Conservation (phyloP, 805 yeast species). For the Wilhelminamyces savonicus region DNA sequence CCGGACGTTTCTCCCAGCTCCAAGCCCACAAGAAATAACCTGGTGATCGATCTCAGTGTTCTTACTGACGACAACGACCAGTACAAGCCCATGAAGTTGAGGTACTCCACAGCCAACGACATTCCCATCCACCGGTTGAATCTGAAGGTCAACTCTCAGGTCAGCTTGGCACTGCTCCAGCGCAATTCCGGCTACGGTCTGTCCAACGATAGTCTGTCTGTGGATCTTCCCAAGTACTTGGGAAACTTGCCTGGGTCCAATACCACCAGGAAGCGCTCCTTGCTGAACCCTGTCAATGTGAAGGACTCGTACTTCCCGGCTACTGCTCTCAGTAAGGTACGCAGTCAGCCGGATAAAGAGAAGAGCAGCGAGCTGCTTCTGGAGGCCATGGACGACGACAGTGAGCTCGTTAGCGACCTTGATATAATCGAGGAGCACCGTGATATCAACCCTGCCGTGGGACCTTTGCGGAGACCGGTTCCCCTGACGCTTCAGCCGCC, state of each 20-base stretch:
- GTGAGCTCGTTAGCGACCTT: slow-evolving; percentile 1
- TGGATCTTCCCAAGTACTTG: slow-evolving; percentile 17
- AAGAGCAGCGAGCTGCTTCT: too few relatives aligned
- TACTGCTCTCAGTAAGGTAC: not conserved
- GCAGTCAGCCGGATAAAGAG: not conserved
- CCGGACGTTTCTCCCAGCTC: slow-evolving; percentile 39
- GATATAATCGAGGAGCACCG: slow-evolving; percentile 2
- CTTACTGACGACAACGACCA: slow-evolving; percentile 27
- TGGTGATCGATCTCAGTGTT: slow-evolving; percentile 34
- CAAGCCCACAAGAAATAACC: slow-evolving; percentile 35
- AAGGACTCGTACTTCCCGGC: slow-evolving; percentile 25
- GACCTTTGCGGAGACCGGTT: too few relatives aligned
- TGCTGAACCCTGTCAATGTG: slow-evolving; percentile 16
- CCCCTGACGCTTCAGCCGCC: too few relatives aligned
- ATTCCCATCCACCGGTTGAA: slow-evolving; percentile 33
- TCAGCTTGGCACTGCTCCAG: slow-evolving; percentile 20
- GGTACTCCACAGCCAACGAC: slow-evolving; percentile 31
- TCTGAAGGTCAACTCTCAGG: slow-evolving; percentile 35
- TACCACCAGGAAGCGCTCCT: slow-evolving; percentile 13
- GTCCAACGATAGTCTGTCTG: slow-evolving; percentile 16
- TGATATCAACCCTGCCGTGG: too few relatives aligned
- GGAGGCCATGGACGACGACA: too few relatives aligned
- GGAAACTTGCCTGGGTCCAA: too few relatives aligned
- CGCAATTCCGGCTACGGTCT: slow-evolving; percentile 1
- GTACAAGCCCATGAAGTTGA: slow-evolving; percentile 32